These are phyloP conservation scores for Mesembryanthemum crystallinum DNA, from an alignment of 148 eudicot genomes.

Conservation along the genomic window DNA sequence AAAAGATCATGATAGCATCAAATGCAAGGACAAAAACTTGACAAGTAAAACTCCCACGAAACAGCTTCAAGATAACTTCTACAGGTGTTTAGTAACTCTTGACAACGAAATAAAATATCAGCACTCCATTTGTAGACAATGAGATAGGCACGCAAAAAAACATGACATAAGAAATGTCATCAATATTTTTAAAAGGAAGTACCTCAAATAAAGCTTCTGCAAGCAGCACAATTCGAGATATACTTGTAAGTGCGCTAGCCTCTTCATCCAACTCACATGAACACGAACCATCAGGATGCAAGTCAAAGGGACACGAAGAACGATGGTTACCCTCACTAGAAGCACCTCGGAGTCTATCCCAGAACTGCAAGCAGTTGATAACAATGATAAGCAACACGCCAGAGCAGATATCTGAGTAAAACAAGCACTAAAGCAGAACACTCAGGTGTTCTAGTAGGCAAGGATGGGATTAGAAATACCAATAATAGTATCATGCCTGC, in stretches of 20 bases:
- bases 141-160: background rate
- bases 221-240: slow-evolving; percentile 55
- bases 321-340: slow-evolving; percentile 35
- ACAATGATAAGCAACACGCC: slow-evolving; percentile 12
- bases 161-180: background rate
- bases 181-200: background rate
- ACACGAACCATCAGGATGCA: slow-evolving; percentile 58
- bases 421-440: background rate
- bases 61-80: background rate
- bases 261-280: slow-evolving; percentile 51
- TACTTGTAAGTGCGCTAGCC: slow-evolving; percentile 41
- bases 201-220: slow-evolving; percentile 73
- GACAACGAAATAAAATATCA: background rate
- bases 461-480: background rate
- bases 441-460: background rate
- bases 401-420: background rate
- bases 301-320: slow-evolving; percentile 43
- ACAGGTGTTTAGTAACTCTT: background rate
- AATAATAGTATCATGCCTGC: background rate
- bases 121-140: background rate
- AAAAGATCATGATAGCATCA: background rate
- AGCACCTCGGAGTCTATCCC: slow-evolving; percentile 42
- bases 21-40: background rate
- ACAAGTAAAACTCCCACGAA: background rate
- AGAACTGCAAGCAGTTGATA: slow-evolving; percentile 33